Evolutionary conservation across 164 flowering plant genomes (phyloP).

Genomic region (Kingdonia uniflora): DNA sequence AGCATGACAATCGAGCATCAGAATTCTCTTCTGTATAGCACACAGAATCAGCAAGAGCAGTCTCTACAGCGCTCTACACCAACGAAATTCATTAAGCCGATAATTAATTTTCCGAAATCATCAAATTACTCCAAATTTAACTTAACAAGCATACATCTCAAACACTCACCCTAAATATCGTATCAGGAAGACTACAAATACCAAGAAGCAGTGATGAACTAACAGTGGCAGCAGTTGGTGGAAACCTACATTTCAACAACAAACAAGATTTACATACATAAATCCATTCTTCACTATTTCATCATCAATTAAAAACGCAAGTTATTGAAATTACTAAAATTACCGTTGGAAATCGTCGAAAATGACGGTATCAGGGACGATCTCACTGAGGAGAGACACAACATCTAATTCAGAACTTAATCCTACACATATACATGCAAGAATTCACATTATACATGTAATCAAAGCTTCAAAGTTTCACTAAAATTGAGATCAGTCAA

Average conservation of each 20-base stretch:
- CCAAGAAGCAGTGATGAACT: slow-evolving; percentile 86
- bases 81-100: slow-evolving; percentile 1
- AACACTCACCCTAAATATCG: slow-evolving; percentile 60
- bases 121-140: too few relatives aligned
- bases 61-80: slow-evolving; percentile 75
- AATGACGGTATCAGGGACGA: slow-evolving; percentile 93
- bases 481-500: too few relatives aligned
- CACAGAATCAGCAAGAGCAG: slow-evolving; percentile 69
- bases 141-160: too few relatives aligned
- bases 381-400: slow-evolving; percentile 73
- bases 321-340: not conserved
- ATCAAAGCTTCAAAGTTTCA: too few relatives aligned
- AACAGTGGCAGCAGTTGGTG: slow-evolving; percentile 96
- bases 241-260: slow-evolving; percentile 41
- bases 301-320: not conserved
- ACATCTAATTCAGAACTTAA: slow-evolving; percentile 64
- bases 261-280: not conserved
- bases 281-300: too few relatives aligned
- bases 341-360: slow-evolving; percentile 49
- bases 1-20: slow-evolving; percentile 53
- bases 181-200: slow-evolving; percentile 85
- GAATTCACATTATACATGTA: too few relatives aligned
- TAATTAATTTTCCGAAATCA: not conserved
- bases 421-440: slow-evolving; percentile 24
- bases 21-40: slow-evolving; percentile 50